These are phyloP conservation scores for Phytomonas sp. DNA, from an alignment of 208 protist genomes.

Conservation along the genomic window DNA sequence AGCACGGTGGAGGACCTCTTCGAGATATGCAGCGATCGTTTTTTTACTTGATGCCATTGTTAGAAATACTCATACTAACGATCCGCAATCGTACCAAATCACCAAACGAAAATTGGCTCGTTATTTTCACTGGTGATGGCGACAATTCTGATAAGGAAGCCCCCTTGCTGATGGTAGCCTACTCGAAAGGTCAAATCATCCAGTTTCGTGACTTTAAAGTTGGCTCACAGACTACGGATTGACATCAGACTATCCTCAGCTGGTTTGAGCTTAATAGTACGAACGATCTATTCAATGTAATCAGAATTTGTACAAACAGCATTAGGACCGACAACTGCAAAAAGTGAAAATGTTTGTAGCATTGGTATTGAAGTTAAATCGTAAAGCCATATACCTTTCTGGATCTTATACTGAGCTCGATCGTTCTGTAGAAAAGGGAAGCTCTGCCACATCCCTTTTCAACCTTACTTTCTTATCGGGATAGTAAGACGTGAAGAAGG, in stretches of 20 bases:
- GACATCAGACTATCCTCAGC: conserved; percentile 38
- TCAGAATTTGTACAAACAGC: conserved; percentile 63
- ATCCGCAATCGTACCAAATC: conserved; percentile 28
- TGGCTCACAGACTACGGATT: conserved; percentile 21
- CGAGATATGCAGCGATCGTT: no score
- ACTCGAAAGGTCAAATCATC: conserved; percentile 41
- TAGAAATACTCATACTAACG: no score
- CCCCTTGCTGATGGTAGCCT: conserved; percentile 50
- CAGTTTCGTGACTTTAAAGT: conserved; percentile 28
- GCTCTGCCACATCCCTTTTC: not conserved
- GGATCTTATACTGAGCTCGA: no score
- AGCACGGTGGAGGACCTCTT: no score
- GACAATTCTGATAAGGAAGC: conserved; percentile 20
- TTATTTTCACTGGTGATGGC: conserved; percentile 61
- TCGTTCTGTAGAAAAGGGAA: no score
- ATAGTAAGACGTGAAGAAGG: not conserved
- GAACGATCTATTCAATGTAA: conserved; percentile 14
- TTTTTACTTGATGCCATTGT: no score
- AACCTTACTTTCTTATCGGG: not conserved
- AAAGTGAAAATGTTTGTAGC: no score
- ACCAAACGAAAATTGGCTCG: conserved; percentile 58
- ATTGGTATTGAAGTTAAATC: no score
- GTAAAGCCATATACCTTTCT: no score
- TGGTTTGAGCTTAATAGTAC: conserved; percentile 31
- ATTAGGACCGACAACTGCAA: conserved; percentile 42